phyloP scores from a whole-genome alignment of 139 green algal genomes.

The Pleodorina starrii region DNA sequence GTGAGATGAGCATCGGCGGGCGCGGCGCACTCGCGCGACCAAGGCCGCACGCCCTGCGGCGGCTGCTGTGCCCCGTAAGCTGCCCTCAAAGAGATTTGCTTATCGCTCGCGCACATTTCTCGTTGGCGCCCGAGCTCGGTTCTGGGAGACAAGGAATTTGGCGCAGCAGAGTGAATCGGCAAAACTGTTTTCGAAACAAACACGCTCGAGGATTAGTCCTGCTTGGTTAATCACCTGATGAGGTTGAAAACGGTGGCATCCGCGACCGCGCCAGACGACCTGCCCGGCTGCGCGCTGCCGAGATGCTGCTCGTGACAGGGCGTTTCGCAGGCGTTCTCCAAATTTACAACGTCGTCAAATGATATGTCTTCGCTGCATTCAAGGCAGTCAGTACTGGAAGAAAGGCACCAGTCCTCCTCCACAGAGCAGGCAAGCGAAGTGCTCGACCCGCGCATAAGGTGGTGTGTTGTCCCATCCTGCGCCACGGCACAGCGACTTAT shows the following conservation, averaged over 20 bases:
- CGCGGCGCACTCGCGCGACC: not conserved
- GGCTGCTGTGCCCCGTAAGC: not conserved
- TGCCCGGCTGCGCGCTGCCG: not conserved
- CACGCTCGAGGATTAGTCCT: not conserved
- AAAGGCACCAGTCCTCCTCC: not conserved
- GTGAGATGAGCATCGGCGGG: not conserved
- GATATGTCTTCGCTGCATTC: slow-evolving; percentile 13
- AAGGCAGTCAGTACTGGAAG: not conserved
- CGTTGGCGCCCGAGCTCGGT: not conserved
- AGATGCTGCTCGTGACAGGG: not conserved
- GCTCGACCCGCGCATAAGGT: not conserved
- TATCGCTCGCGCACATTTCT: not conserved
- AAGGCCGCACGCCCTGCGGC: not conserved
- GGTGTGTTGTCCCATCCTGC: not conserved
- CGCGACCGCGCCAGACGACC: not conserved
- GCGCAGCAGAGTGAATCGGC: not conserved
- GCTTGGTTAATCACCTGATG: not conserved
- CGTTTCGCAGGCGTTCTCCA: not conserved
- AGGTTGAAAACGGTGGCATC: not conserved
- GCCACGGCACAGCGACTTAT: too few relatives aligned
- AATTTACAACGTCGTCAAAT: not conserved
- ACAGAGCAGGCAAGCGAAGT: not conserved
- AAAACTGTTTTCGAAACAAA: not conserved
- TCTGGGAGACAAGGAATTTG: not conserved
- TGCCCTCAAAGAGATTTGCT: not conserved